Evolutionary conservation across 495 filamentous ascomycete species (phyloP), one percentile per base, ranked within the genome.

Genomic region (Podospora conica): DNA sequence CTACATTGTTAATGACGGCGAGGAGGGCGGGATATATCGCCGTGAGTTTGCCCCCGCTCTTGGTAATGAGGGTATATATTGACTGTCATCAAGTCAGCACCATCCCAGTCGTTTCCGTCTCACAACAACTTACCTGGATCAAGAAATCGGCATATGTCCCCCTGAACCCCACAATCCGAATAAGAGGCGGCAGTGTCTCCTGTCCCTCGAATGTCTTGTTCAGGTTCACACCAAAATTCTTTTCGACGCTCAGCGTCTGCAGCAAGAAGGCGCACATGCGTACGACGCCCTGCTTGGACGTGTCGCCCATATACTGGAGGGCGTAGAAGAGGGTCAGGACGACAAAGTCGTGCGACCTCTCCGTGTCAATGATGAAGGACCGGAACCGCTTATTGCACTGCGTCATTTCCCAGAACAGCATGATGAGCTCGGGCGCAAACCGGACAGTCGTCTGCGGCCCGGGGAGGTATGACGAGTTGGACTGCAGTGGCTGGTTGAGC

Each of bases 351-450:
- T 96, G 91, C 0, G 91, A 90, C 53, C 93, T 83, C 69, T 96
- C 92, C 0, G 95, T 97, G 69, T 98, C 95, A 67, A 97, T 93
- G 73, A 99, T 94, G 77, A 96, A 99, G 1, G 92, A 94, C 58
- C 96, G 83, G 78, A 99, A 98, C 58, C 96, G 85, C 79, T 96
- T 98, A 77, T 99, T 99, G 83, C 94, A 97, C 76, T 99, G 95
- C 27, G 96, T 84, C 9, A 91, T 85, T 78, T 99, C 95, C 95
- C 95, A 99, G 75, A 97, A 99, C 3, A 99, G 85, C 83, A 98
- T 93, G 48, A 98, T 86, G 81, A 96, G 97, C 76, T 99, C 95
- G 9, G 96, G 93, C 2, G 93, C 91, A 83, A 93, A 97, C 76
- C 90, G 91, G 64, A 92, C 78, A 0, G 89, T 85, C 63, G 87